phyloP scores from a whole-genome alignment of 2,329 filamentous ascomycete species.

The Calonectria henricotiae region DNA sequence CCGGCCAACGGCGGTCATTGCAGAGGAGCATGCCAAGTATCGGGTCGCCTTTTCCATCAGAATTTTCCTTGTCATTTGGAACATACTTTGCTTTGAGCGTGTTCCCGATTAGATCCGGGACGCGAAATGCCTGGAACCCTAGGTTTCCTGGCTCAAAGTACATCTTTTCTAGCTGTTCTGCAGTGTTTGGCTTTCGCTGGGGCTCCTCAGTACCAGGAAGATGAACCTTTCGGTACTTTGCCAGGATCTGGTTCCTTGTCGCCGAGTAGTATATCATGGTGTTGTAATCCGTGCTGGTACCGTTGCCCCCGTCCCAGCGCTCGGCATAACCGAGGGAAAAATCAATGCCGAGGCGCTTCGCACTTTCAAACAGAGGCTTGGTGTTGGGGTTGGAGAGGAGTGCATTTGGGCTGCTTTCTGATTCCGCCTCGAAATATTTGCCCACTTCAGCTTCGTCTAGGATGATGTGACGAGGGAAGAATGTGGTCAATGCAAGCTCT shows the following conservation, averaged over 20 bases:
- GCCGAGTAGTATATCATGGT: constrained; percentile 30
- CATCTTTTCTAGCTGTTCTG: constrained; percentile 25
- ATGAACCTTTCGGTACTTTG: constrained; percentile 29
- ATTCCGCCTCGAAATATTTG: constrained; percentile 15
- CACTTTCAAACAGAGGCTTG: constrained; percentile 7
- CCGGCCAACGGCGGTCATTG: constrained; percentile 31
- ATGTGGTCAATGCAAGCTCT: constrained; percentile 26
- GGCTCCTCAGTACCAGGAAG: constrained; percentile 22
- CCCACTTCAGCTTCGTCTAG: neutral
- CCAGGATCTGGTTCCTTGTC: neutral
- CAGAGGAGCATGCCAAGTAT: constrained; percentile 31
- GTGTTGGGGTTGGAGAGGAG: constrained; percentile 2
- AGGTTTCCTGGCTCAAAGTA: constrained; percentile 3
- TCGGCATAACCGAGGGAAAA: constrained; percentile 25
- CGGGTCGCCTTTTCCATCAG: constrained; percentile 16
- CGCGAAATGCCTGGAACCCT: constrained; percentile 29
- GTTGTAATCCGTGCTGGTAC: constrained; percentile 13
- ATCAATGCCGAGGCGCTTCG: constrained; percentile 9
- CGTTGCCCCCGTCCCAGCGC: neutral
- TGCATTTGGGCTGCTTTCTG: neutral
- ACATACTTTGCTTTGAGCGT: constrained; percentile 8
- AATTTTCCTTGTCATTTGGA: neutral
- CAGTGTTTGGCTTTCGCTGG: neutral
- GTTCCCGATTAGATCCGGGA: constrained; percentile 3
- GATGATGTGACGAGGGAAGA: constrained; percentile 29